A percentile compares a stretch with the other conserved stretches of the same genome.
phyloP scores from a whole-genome alignment of 208 protist species.

The Trypanosoma lewisi region DNA sequence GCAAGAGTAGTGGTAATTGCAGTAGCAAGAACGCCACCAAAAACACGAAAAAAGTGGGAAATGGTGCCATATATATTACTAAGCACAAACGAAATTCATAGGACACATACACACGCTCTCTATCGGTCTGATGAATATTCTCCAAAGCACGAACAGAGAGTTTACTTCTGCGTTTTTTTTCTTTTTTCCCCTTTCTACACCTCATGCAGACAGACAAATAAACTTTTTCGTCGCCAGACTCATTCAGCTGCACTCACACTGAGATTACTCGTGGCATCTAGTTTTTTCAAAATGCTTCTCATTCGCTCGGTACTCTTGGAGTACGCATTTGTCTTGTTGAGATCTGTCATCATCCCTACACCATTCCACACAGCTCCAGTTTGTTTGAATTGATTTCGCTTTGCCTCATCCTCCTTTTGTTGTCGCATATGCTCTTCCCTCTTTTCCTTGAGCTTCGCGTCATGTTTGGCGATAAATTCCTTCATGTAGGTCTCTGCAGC shows the following conservation, averaged over 20 bases:
- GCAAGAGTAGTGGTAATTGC: not conserved
- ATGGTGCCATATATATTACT: too few species aligned
- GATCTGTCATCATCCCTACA: constrained; percentile 70
- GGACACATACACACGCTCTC: too few species aligned
- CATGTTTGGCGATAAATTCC: constrained; percentile 49
- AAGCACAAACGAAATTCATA: too few species aligned
- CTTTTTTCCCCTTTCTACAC: too few species aligned
- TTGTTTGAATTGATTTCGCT: constrained; percentile 56
- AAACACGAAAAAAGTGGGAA: not conserved
- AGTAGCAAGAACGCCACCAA: not conserved
- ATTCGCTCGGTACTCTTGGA: constrained; percentile 85
- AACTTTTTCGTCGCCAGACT: too few species aligned
- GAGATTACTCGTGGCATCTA: constrained; percentile 33
- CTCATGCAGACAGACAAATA: too few species aligned
- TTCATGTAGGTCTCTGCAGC: constrained; percentile 74
- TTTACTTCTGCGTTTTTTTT: too few species aligned
- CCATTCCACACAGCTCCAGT: constrained; percentile 64
- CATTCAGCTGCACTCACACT: too few species aligned
- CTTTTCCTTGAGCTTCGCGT: constrained; percentile 47
- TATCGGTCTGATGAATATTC: too few species aligned
- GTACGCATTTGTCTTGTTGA: constrained; percentile 75
- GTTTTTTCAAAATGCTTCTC: constrained; percentile 54
- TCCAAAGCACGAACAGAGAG: too few species aligned
- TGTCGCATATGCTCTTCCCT: constrained; percentile 53
- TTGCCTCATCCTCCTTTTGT: constrained; percentile 47